Conservation (phyloP, 306 rosid genomes). For the Vachellia pachyceras region DNA sequence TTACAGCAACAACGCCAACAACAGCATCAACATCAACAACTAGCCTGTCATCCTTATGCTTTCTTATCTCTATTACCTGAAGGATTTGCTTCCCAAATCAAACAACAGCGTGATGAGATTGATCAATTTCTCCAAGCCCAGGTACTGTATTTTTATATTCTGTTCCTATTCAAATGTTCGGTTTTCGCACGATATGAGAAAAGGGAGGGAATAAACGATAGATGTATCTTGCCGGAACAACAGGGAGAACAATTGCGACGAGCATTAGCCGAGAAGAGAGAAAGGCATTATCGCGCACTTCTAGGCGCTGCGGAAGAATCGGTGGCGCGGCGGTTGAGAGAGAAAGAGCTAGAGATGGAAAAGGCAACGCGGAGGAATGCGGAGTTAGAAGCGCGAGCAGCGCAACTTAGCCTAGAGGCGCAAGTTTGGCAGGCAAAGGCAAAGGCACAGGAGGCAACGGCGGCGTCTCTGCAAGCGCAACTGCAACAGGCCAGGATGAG, state of each 20-base stretch:
- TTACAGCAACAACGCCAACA: slow-evolving; percentile 33
- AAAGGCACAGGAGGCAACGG: slow-evolving; percentile 72
- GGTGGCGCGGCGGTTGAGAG: slow-evolving; percentile 56
- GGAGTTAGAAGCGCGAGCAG: slow-evolving; percentile 88
- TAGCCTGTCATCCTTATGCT: slow-evolving; percentile 50
- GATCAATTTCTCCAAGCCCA: slow-evolving; percentile 76
- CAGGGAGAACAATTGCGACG: slow-evolving; percentile 78
- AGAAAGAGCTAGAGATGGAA: slow-evolving; percentile 72
- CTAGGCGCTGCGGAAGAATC: slow-evolving; percentile 70
- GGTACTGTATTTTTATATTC: slow-evolving; percentile 44
- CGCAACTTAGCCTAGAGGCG: slow-evolving; percentile 69
- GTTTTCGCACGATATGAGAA: neutral
- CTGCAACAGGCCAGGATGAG: slow-evolving; percentile 73
- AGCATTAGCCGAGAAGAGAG: slow-evolving; percentile 70
- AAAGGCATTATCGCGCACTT: slow-evolving; percentile 65
- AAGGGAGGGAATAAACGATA: neutral
- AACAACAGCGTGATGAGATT: slow-evolving; percentile 75
- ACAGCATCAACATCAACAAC: slow-evolving; percentile 37
- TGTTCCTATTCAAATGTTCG: neutral
- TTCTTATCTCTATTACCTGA: slow-evolving; percentile 60
- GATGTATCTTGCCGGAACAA: neutral
- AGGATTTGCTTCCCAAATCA: slow-evolving; percentile 67
- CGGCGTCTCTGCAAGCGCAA: slow-evolving; percentile 72
- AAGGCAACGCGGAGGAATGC: slow-evolving; percentile 70
- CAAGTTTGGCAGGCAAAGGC: slow-evolving; percentile 91